Conservation (phyloP, 2,329 filamentous ascomycete genomes). For the Curvularia sp. region DNA sequence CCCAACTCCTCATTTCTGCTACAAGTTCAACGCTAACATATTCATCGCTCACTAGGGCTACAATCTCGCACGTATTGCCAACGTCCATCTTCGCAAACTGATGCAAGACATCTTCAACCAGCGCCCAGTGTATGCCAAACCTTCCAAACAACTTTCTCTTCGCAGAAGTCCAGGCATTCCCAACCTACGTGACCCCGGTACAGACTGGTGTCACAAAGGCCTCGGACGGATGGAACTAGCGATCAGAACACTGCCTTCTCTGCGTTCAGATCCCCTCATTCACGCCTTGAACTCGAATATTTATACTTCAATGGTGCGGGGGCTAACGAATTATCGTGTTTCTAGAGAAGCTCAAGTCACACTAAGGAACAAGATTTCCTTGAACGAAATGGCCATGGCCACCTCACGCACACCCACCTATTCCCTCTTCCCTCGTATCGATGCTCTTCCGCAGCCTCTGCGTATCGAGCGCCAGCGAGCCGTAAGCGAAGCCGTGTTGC, state of each 20-base stretch:
- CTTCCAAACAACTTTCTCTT: neutral
- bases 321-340: conserved; percentile 5
- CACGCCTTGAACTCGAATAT: neutral
- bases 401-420: neutral
- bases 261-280: neutral
- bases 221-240: neutral
- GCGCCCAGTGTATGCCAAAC: conserved; percentile 14
- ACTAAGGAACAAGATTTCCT: neutral
- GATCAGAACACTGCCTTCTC: neutral
- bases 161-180: conserved; percentile 8
- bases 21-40: neutral
- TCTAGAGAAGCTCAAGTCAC: conserved; percentile 1
- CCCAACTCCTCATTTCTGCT: no score
- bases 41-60: conserved; percentile 22
- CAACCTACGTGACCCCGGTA: conserved; percentile 10
- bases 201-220: conserved; percentile 5
- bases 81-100: conserved; percentile 23
- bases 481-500: neutral
- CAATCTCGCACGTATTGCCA: conserved; percentile 26
- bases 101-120: conserved; percentile 14
- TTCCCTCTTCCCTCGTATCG: conserved; percentile 2
- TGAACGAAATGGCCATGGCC: neutral
- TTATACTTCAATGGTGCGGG: neutral
- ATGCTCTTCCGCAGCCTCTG: conserved; percentile 3
- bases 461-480: conserved; percentile 3